These are phyloP conservation scores for Monilinia vaccinii-corymbosi DNA, from an alignment of 2,329 filamentous ascomycete species.

Conservation along the genomic window DNA sequence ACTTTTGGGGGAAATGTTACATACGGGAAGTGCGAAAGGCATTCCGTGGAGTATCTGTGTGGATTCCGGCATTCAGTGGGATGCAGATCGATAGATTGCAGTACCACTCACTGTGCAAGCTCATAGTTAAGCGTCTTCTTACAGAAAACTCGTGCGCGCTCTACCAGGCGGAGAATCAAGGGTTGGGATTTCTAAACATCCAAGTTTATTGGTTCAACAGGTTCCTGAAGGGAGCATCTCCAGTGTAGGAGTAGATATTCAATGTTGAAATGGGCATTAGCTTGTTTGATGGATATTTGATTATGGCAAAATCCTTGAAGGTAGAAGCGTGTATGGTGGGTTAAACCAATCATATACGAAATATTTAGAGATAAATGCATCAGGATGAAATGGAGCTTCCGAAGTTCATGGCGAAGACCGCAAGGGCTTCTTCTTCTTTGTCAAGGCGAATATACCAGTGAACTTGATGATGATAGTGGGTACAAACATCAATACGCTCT, in stretches of 20 bases:
- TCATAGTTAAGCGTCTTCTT: neutral
- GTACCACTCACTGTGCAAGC: neutral
- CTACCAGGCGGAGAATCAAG: neutral
- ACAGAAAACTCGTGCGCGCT: neutral
- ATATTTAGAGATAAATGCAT: neutral
- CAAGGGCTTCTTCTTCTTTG: neutral
- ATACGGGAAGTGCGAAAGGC: too few relatives aligned
- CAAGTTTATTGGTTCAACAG: neutral
- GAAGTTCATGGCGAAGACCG: slow-evolving; percentile 1
- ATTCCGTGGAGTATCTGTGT: too few relatives aligned
- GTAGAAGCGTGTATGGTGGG: neutral
- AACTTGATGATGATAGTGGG: neutral
- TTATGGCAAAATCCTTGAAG: neutral
- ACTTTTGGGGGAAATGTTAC: too few relatives aligned
- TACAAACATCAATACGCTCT: neutral
- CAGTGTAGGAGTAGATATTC: neutral
- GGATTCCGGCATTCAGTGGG: too few relatives aligned
- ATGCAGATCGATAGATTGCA: neutral
- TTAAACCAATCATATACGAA: neutral
- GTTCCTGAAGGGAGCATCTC: neutral
- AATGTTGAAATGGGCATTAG: neutral
- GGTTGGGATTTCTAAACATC: neutral
- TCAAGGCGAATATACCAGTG: neutral
- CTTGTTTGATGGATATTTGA: neutral
- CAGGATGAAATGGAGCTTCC: neutral